These are phyloP conservation scores for Iberis pinnata DNA, from an alignment of 345 rosid genomes.

Conservation along the genomic window DNA sequence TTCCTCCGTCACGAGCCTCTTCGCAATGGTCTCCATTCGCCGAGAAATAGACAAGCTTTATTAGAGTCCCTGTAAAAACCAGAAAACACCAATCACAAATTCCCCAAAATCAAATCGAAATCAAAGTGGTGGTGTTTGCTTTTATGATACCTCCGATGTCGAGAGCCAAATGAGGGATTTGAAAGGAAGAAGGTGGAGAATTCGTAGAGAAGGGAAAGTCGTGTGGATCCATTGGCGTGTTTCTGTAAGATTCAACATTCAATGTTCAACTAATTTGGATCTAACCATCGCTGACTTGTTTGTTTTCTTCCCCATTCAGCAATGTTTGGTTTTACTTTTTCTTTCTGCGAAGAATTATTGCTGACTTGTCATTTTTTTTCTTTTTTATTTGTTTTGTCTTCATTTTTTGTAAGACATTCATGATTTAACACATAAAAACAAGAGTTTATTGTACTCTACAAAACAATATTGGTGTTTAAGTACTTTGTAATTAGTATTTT, in stretches of 20 bases:
- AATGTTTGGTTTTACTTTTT: conserved; percentile 23
- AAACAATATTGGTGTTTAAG: too few species aligned
- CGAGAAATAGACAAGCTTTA: conserved; percentile 77
- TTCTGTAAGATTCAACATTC: conserved; percentile 4
- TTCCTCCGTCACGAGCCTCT: conserved; percentile 26
- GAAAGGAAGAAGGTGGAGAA: conserved; percentile 33
- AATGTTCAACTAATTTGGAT: conserved; percentile 28
- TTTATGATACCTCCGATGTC: conserved; percentile 85
- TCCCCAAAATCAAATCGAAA: background rate
- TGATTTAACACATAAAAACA: too few species aligned
- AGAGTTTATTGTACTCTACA: too few species aligned
- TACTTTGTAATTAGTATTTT: too few species aligned
- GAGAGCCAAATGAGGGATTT: conserved; percentile 67
- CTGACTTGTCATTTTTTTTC: too few species aligned
- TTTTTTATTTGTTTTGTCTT: too few species aligned
- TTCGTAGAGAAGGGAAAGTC: conserved; percentile 13
- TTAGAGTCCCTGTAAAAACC: conserved; percentile 58
- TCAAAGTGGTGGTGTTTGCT: background rate
- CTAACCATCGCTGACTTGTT: conserved; percentile 30
- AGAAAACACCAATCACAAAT: background rate
- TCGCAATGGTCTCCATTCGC: conserved; percentile 32
- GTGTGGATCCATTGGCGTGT: conserved; percentile 22
- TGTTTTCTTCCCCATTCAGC: background rate
- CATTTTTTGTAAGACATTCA: too few species aligned
- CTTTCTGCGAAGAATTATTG: too few species aligned